A percentile compares a stretch with the other conserved stretches of the same genome.
These are phyloP conservation scores for Vaccinium macrocarpon DNA, from an alignment of 148 eudicot species.

Conservation along the genomic window DNA sequence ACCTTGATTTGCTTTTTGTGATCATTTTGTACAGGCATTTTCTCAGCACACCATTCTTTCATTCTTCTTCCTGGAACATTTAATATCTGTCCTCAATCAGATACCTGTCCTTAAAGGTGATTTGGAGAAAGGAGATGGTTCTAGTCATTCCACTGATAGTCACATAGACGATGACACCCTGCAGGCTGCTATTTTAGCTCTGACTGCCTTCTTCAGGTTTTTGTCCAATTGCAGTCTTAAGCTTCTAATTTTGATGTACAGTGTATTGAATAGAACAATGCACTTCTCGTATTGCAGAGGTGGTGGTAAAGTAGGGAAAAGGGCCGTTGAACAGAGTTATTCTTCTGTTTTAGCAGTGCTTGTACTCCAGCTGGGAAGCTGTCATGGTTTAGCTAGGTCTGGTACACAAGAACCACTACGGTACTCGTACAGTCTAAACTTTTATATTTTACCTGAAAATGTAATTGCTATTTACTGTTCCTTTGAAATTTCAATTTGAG, in stretches of 20 bases:
- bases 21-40: constrained; percentile 57
- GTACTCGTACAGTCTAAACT: constrained; percentile 30
- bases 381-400: constrained; percentile 72
- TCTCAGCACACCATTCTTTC: constrained; percentile 83
- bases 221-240: constrained; percentile 15
- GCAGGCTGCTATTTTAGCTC: constrained; percentile 86
- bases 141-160: constrained; percentile 36
- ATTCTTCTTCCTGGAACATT: constrained; percentile 74
- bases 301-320: constrained; percentile 91
- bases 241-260: constrained; percentile 4
- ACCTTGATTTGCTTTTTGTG: neutral
- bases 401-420: constrained; percentile 86
- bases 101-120: constrained; percentile 46
- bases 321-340: constrained; percentile 84
- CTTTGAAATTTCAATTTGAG: constrained; percentile 1
- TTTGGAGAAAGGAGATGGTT: constrained; percentile 56
- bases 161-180: constrained; percentile 50
- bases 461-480: neutral
- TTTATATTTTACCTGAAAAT: neutral
- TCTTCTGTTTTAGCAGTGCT: constrained; percentile 88
- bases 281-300: constrained; percentile 56
- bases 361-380: constrained; percentile 82
- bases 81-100: constrained; percentile 60
- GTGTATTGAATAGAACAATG: neutral
- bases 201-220: constrained; percentile 93